These are phyloP conservation scores for Daldinia decipiens DNA, from an alignment of 495 filamentous ascomycete species.

Conservation along the genomic window DNA sequence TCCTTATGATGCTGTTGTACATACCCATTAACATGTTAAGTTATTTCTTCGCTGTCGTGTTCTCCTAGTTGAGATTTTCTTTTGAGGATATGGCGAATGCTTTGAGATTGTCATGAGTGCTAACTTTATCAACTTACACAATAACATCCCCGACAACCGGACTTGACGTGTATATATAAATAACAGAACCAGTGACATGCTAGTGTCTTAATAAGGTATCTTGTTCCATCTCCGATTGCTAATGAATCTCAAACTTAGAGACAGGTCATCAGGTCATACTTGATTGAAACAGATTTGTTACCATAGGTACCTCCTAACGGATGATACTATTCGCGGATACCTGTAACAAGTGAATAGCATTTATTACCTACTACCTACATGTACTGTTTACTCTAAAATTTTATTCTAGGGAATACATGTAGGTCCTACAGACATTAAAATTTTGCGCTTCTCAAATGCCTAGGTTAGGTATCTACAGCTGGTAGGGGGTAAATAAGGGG, in stretches of 20 bases:
- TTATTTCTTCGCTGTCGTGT: slow-evolving; percentile 18
- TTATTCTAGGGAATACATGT: background rate
- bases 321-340: no score
- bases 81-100: slow-evolving; percentile 29
- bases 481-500: background rate
- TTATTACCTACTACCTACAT: background rate
- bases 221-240: background rate
- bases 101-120: slow-evolving; percentile 23
- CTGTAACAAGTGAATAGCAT: background rate
- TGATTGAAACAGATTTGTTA: background rate
- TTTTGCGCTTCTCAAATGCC: background rate
- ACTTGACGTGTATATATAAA: background rate
- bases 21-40: slow-evolving; percentile 42
- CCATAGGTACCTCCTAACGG: background rate
- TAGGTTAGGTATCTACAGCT: no score
- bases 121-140: slow-evolving; percentile 17
- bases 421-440: background rate
- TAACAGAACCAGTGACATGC: background rate
- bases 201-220: background rate
- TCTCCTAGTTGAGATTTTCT: slow-evolving; percentile 4
- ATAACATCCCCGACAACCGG: background rate
- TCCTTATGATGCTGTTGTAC: slow-evolving; percentile 41
- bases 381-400: background rate
- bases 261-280: background rate
- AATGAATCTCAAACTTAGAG: background rate